Percentiles rank a stretch among this genome's conserved stretches.
Evolutionary conservation across 2,329 filamentous ascomycete species (phyloP).

Genomic region (Metarhizium rileyi): DNA sequence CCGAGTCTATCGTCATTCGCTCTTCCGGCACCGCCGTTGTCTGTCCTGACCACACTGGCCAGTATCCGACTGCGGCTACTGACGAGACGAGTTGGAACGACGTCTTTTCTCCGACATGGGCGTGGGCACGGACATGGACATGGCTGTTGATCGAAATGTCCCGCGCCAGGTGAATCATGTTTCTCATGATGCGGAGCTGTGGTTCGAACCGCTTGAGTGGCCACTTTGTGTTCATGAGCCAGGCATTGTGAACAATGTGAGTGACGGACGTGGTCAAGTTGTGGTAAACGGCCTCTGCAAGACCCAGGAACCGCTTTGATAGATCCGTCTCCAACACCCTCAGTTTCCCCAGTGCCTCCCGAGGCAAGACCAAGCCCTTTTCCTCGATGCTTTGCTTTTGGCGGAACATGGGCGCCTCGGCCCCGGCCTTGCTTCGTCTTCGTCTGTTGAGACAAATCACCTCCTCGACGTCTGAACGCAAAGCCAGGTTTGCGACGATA

Average conservation of each 20-base stretch:
- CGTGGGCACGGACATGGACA: no score
- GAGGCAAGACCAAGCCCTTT: neutral
- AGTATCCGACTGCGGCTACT: constrained; percentile 18
- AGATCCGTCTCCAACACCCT: neutral
- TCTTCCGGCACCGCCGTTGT: constrained; percentile 32
- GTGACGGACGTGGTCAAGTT: constrained; percentile 23
- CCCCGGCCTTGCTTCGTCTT: neutral
- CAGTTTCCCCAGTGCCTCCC: neutral
- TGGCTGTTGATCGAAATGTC: constrained; percentile 17
- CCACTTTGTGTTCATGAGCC: constrained; percentile 32
- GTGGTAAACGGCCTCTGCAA: neutral
- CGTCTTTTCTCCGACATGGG: neutral
- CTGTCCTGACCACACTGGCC: constrained; percentile 13
- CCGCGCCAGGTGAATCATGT: constrained; percentile 34
- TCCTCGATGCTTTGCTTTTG: neutral
- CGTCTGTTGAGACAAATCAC: constrained; percentile 39
- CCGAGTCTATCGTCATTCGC: constrained; percentile 25
- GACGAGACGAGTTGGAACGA: neutral
- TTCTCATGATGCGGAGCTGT: constrained; percentile 35
- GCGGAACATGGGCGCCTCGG: neutral
- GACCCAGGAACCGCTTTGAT: neutral
- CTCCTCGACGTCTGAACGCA: constrained; percentile 14
- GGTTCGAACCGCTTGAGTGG: constrained; percentile 29
- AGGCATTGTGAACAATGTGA: constrained; percentile 41
- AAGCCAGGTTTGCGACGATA: constrained; percentile 20